Base-by-base conservation (phyloP, 2,329 filamentous ascomycete species). In the Colletotrichum tanaceti region DNA sequence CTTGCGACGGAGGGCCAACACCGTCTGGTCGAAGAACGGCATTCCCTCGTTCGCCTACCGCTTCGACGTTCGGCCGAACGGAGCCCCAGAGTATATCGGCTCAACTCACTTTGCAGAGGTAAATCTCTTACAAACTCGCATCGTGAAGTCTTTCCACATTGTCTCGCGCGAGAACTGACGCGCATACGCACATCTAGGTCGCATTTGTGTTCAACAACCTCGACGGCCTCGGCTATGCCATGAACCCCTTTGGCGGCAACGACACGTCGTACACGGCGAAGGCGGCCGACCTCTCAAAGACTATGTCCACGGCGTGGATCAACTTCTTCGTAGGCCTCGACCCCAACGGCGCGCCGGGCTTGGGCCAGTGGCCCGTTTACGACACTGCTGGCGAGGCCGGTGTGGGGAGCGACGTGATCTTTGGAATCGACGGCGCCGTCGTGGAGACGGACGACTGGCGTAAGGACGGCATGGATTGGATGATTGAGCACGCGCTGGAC, bases 131-230 rank as follows among this genome's bases (percentile, higher is more conserved):
- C 24, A 10, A 6, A 5, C 18, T 22, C n/a, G 32, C 14, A 39
- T 50, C 70, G 9, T 68, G 22, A 20, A 38, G 14, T 41, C n/a
- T 24, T 53, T 38, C 9, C 24, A 35, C 4, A 7, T 10, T 13
- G 7, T 4, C 24, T 9, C 13, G 6, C 46, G 6, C 44, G 44
- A 24, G 35, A 22, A 22, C 57, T 49, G 28, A 39, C 44, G 35
- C 28, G 20, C 53, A 24, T 18, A 35, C 13, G 7, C 3, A 1
- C 9, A 18, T 11, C 5, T 1, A 83, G 63, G 75, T 84, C 22
- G 74, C 79, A 7, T 78, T 85, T 60, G 77, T 79, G n/a, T 83
- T 86, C 63, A 73, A 76, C 50, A 80, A 79, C 57, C 53, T 74
- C 14, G 71, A 74, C 38, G 78, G 77, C 18, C 68, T 73, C 6